Conservation (phyloP, 2,329 filamentous ascomycete species). For the Xylaria sp. region DNA sequence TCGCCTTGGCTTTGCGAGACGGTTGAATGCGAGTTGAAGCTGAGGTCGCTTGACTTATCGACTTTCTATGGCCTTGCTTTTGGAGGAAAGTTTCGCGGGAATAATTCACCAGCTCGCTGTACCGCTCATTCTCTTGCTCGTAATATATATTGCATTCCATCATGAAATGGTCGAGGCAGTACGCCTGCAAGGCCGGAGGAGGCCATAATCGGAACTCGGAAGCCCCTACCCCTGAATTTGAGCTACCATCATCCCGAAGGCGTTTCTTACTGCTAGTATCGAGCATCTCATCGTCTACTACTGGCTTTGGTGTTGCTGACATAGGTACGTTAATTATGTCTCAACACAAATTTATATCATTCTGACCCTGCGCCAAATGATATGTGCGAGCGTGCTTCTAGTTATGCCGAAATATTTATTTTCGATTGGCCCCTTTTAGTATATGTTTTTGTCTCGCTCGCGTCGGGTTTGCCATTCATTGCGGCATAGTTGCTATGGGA, state of each 20-base stretch:
- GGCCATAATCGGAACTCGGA: conserved; percentile 39
- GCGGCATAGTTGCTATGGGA: conserved; percentile 13
- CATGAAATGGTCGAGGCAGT: conserved; percentile 46
- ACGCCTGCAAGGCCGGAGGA: conserved; percentile 41
- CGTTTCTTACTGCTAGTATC: not conserved
- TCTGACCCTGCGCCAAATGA: not conserved
- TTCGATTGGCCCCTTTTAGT: not conserved
- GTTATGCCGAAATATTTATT: not conserved
- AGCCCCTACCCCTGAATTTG: not conserved
- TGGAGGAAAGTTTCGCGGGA: conserved; percentile 19
- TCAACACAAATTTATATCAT: not conserved
- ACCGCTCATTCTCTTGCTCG: conserved; percentile 37
- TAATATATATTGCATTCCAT: conserved; percentile 47
- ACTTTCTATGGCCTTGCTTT: conserved; percentile 24
- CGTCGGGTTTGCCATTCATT: not conserved
- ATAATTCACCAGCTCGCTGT: conserved; percentile 30
- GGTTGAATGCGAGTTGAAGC: conserved; percentile 43
- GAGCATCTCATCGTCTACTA: not conserved
- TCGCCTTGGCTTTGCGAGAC: conserved; percentile 40
- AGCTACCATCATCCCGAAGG: not conserved
- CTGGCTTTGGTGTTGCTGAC: not conserved
- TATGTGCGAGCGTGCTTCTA: not conserved
- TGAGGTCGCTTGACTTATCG: conserved; percentile 18
- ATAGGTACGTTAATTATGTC: not conserved
- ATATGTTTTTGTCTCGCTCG: conserved; percentile 15